Conservation (phyloP, 495 filamentous ascomycete species). For the Neurospora intermedia region DNA sequence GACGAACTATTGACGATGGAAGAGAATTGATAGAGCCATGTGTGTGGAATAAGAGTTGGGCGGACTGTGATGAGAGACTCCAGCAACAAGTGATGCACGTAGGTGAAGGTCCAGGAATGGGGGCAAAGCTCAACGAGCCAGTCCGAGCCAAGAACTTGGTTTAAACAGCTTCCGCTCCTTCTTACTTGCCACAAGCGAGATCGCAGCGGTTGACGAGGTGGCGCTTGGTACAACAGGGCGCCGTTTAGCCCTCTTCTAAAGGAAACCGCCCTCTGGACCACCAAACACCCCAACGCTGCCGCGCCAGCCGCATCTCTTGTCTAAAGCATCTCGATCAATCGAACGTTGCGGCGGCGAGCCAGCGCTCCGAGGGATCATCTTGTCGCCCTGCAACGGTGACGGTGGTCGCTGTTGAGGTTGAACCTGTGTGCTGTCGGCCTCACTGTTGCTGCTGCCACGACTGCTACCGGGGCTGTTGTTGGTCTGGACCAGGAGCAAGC, state of each 20-base stretch:
- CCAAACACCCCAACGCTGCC: conserved; percentile 44
- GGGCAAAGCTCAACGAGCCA: neutral
- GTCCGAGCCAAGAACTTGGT: neutral
- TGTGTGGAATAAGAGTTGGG: neutral
- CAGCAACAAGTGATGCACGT: neutral
- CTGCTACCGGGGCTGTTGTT: conserved; percentile 37
- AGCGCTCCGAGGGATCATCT: neutral
- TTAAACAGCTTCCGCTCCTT: neutral
- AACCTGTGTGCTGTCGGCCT: neutral
- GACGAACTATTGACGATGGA: neutral
- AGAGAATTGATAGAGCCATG: neutral
- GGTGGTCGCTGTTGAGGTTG: conserved; percentile 6
- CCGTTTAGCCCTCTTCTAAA: conserved; percentile 9
- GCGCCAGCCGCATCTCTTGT: conserved; percentile 30
- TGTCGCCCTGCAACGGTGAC: neutral
- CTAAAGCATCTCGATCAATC: conserved; percentile 11
- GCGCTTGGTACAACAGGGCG: neutral
- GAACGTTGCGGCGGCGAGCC: conserved; percentile 2
- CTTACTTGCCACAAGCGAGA: neutral
- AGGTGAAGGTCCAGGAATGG: no score
- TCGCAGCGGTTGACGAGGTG: neutral
- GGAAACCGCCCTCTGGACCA: conserved; percentile 31
- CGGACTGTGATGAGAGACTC: neutral
- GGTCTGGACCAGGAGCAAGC: conserved; percentile 42
- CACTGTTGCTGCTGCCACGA: conserved; percentile 32